A percentile compares a stretch with the other conserved stretches of the same genome.
Evolutionary conservation across 2,329 filamentous ascomycete genomes (phyloP).

Genomic region (Ilyonectria destructans): DNA sequence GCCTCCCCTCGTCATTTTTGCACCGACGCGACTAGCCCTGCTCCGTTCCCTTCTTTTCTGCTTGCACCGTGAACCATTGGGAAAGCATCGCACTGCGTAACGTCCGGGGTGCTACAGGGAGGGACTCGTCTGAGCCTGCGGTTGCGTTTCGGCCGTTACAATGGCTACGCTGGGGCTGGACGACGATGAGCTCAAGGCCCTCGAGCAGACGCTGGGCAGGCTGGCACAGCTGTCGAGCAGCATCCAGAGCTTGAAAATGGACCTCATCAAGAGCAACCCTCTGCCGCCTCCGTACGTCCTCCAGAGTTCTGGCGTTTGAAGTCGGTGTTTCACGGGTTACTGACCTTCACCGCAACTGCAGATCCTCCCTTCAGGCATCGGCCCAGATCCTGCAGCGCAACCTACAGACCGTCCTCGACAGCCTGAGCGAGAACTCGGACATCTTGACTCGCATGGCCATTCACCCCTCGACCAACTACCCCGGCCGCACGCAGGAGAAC

Average conservation of each 20-base stretch:
- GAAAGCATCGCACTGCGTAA: not conserved
- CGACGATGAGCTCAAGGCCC: constrained; percentile 75
- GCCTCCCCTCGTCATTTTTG: not conserved
- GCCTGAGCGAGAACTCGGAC: constrained; percentile 76
- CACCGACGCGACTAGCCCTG: not conserved
- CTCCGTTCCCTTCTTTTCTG: not conserved
- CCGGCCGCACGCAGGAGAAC: constrained; percentile 76
- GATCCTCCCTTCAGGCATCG: constrained; percentile 81
- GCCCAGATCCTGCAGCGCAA: constrained; percentile 81
- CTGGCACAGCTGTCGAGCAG: constrained; percentile 79
- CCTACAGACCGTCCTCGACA: constrained; percentile 76
- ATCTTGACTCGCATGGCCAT: constrained; percentile 81
- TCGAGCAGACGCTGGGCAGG: constrained; percentile 80
- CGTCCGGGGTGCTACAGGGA: not conserved
- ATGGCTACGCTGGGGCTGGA: constrained; percentile 67
- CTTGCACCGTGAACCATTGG: not conserved
- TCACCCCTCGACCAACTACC: constrained; percentile 84
- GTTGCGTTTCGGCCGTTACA: constrained; percentile 9
- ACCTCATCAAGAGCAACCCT: constrained; percentile 75
- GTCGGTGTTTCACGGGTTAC: not conserved
- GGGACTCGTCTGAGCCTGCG: not conserved
- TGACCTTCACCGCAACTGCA: constrained; percentile 52
- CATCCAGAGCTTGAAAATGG: constrained; percentile 75
- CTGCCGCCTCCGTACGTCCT: constrained; percentile 76
- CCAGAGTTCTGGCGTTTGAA: not conserved